A percentile compares a stretch with the other conserved stretches of the same genome.
Conservation (phyloP, 2,329 filamentous ascomycete species). For the Trematosphaeria pertusa region DNA sequence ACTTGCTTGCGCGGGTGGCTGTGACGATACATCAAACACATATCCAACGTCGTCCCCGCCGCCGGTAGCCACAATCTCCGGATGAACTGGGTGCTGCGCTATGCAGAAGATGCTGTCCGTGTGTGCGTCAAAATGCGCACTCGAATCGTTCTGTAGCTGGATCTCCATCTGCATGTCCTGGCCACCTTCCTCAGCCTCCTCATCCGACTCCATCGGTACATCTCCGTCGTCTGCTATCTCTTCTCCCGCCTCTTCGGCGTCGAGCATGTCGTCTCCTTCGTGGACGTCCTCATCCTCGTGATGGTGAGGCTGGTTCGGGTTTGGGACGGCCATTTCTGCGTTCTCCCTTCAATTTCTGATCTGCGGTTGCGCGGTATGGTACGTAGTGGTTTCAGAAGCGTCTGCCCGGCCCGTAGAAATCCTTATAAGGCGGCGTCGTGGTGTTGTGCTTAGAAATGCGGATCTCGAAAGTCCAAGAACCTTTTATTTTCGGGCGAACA, state of each 20-base stretch:
- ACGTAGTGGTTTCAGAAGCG: too few relatives aligned
- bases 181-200: conserved; percentile 61
- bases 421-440: conserved; percentile 18
- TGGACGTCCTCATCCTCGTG: conserved; percentile 55
- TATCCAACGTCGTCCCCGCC: conserved; percentile 87
- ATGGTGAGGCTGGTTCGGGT: conserved; percentile 35
- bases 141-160: conserved; percentile 86
- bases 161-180: conserved; percentile 70
- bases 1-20: conserved; percentile 68
- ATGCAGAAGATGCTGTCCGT: conserved; percentile 94
- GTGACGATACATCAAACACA: conserved; percentile 78
- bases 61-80: conserved; percentile 83
- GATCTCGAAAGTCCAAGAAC: conserved; percentile 31
- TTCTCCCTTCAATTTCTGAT: not conserved
- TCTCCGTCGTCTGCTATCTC: conserved; percentile 73
- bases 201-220: conserved; percentile 80
- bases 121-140: conserved; percentile 89
- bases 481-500: conserved; percentile 37
- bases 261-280: conserved; percentile 75
- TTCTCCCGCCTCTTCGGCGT: conserved; percentile 78
- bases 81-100: conserved; percentile 84
- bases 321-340: conserved; percentile 32
- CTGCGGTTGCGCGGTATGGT: not conserved
- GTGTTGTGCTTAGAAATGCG: conserved; percentile 45
- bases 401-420: conserved; percentile 1